A percentile compares a stretch with the other conserved stretches of the same genome.
These are phyloP conservation scores for Colletotrichum sansevieriae DNA, from an alignment of 2,329 filamentous ascomycete species.

Conservation along the genomic window DNA sequence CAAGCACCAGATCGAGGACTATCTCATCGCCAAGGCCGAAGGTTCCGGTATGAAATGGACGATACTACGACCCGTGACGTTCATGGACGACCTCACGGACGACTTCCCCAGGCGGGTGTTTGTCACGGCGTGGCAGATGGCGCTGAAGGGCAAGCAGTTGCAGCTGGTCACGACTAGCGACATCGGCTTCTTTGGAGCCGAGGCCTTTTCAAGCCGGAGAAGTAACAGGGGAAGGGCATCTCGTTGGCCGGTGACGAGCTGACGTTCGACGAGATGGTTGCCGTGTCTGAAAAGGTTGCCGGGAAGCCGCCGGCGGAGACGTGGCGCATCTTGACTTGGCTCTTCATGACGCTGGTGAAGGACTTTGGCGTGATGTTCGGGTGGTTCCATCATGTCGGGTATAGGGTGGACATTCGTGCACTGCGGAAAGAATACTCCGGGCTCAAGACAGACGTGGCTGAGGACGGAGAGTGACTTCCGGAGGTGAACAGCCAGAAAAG, in stretches of 20 bases:
- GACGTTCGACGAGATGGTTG: constrained; percentile 48
- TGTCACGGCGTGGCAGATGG: constrained; percentile 49
- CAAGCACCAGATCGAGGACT: constrained; percentile 72
- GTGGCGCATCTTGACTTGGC: constrained; percentile 46
- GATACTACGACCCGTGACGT: constrained; percentile 55
- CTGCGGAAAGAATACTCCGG: constrained; percentile 47
- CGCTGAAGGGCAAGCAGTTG: constrained; percentile 49
- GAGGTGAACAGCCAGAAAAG: constrained; percentile 12
- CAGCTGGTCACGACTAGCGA: constrained; percentile 54
- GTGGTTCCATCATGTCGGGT: constrained; percentile 54
- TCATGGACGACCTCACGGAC: constrained; percentile 55
- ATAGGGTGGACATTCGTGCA: constrained; percentile 50
- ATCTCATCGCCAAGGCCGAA: constrained; percentile 62
- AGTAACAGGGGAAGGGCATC: constrained; percentile 50
- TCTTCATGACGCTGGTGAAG: constrained; percentile 47
- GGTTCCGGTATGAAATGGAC: constrained; percentile 51
- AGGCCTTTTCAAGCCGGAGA: constrained; percentile 51
- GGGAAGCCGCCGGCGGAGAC: constrained; percentile 49
- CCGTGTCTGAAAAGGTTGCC: constrained; percentile 50
- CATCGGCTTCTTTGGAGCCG: constrained; percentile 55
- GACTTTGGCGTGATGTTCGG: constrained; percentile 54
- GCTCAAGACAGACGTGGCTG: constrained; percentile 47
- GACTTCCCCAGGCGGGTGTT: constrained; percentile 51
- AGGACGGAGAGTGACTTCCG: constrained; percentile 74
- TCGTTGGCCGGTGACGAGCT: constrained; percentile 58